Percentiles rank a stretch among this genome's conserved stretches.
phyloP scores from a whole-genome alignment of 140 eudicot species.

The Eryngium alpinum region DNA sequence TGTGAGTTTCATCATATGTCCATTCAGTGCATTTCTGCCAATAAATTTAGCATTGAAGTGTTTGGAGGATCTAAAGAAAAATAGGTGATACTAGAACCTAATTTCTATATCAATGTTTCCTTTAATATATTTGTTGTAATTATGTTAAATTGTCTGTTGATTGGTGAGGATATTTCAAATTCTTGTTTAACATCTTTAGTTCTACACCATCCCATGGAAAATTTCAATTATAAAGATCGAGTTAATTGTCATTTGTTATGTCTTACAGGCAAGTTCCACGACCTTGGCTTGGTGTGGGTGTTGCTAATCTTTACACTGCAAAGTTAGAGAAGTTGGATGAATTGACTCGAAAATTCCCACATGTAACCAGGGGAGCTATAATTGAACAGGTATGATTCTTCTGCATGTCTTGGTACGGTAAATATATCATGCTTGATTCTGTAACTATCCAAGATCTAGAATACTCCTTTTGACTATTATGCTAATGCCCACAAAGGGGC shows the following conservation, averaged over 20 bases:
- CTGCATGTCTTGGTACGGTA: neutral
- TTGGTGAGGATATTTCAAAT: neutral
- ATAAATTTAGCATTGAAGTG: conserved; percentile 5
- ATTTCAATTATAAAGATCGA: neutral
- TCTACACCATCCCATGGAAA: neutral
- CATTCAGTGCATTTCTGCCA: neutral
- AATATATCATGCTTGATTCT: neutral
- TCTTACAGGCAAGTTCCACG: neutral
- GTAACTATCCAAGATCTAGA: neutral
- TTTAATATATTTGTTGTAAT: neutral
- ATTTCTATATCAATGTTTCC: neutral
- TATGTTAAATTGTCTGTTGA: too few relatives aligned
- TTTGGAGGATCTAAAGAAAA: conserved; percentile 1
- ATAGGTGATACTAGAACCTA: neutral
- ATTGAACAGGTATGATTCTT: neutral
- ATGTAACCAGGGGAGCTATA: neutral
- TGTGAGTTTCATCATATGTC: neutral
- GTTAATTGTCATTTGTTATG: neutral
- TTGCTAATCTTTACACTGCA: conserved; percentile 7
- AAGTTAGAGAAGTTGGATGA: neutral
- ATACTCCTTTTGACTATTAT: neutral
- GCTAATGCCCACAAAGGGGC: neutral
- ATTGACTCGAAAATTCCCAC: neutral
- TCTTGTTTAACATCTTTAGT: neutral
- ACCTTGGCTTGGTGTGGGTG: neutral